Evolutionary conservation across 1,139 yeast species (phyloP).

Genomic region (Pichia sp.): DNA sequence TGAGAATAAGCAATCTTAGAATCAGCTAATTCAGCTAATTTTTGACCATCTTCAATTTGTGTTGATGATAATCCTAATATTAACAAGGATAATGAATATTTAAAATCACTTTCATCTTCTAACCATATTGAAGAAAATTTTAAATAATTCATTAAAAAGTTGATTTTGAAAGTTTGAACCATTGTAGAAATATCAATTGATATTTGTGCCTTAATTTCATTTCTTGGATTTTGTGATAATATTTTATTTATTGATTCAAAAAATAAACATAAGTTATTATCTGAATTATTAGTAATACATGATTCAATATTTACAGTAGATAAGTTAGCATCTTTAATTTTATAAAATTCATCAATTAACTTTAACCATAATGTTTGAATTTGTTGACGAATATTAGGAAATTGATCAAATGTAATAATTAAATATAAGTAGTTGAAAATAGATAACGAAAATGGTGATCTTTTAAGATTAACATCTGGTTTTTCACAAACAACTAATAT

Average conservation of each 20-base stretch:
- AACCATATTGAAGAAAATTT: constrained; percentile 23
- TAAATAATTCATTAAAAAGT: constrained; percentile 24
- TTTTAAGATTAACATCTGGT: constrained; percentile 21
- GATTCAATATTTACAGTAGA: constrained; percentile 28
- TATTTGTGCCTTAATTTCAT: constrained; percentile 16
- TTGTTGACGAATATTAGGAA: constrained; percentile 17
- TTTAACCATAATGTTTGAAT: constrained; percentile 24
- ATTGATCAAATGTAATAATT: constrained; percentile 24
- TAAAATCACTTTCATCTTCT: constrained; percentile 13
- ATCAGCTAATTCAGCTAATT: constrained; percentile 8
- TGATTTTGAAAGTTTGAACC: constrained; percentile 18
- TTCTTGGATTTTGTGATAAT: constrained; percentile 11
- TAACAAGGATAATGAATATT: constrained; percentile 18
- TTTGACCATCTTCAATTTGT: constrained; percentile 1
- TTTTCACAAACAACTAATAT: constrained; percentile 21
- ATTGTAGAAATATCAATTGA: constrained; percentile 14
- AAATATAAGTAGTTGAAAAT: constrained; percentile 23
- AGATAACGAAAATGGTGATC: constrained; percentile 20
- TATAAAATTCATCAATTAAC: constrained; percentile 19
- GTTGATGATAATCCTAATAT: constrained; percentile 14
- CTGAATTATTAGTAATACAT: constrained; percentile 27
- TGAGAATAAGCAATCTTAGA: constrained; percentile 13
- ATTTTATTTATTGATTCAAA: constrained; percentile 24
- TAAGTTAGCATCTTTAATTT: constrained; percentile 12
- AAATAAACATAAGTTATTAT: constrained; percentile 26